These are phyloP conservation scores for Camelina laxa DNA, from an alignment of 345 rosid genomes.

Conservation along the genomic window DNA sequence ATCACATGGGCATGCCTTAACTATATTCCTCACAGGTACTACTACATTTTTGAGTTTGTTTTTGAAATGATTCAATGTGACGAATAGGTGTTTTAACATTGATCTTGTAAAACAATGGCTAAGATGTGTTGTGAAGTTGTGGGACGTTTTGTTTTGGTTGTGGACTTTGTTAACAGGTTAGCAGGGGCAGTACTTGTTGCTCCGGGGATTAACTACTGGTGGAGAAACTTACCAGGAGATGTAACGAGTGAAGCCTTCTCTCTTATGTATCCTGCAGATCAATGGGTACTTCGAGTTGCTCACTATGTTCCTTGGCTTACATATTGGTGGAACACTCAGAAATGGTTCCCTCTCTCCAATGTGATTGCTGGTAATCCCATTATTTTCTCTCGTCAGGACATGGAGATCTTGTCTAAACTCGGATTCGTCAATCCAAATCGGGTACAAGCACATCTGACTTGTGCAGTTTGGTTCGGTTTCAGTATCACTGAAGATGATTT, in stretches of 20 bases:
- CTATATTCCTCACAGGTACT: slow-evolving; percentile 66
- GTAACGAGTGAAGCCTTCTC: slow-evolving; percentile 47
- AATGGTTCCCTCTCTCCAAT: slow-evolving; percentile 48
- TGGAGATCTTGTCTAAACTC: slow-evolving; percentile 41
- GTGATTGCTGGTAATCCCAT: slow-evolving; percentile 39
- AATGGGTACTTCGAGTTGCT: slow-evolving; percentile 58
- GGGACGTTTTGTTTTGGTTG: background rate
- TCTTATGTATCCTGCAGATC: slow-evolving; percentile 49
- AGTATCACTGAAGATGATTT: background rate
- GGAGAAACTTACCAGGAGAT: slow-evolving; percentile 59
- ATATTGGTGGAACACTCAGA: slow-evolving; percentile 72
- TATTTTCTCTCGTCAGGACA: slow-evolving; percentile 48
- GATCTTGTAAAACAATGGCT: background rate
- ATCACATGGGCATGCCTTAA: slow-evolving; percentile 57
- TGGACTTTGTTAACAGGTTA: slow-evolving; percentile 46
- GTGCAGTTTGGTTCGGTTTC: slow-evolving; percentile 3
- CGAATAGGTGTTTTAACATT: background rate
- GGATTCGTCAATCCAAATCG: slow-evolving; percentile 22
- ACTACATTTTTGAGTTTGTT: background rate
- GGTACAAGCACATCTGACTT: slow-evolving; percentile 25
- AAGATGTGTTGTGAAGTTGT: slow-evolving; percentile 2
- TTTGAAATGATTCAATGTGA: background rate
- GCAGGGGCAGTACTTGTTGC: slow-evolving; percentile 60
- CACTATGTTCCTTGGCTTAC: slow-evolving; percentile 59
- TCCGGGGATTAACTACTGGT: slow-evolving; percentile 62